These are phyloP conservation scores for Fragaria nilgerrensis DNA, from an alignment of 306 rosid genomes.

Conservation along the genomic window DNA sequence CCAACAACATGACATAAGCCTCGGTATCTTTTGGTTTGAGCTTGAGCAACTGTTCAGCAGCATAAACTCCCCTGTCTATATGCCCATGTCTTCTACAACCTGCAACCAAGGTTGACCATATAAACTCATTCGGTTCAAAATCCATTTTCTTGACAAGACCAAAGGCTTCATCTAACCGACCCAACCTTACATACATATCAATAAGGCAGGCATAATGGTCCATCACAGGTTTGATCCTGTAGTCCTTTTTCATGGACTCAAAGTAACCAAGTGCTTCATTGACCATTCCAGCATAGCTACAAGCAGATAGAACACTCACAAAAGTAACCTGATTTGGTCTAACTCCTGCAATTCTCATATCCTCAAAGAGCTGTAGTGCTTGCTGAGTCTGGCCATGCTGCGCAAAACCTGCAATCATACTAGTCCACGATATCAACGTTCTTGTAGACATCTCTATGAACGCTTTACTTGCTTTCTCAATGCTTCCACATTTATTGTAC, in stretches of 20 bases:
- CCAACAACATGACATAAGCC: conserved; percentile 54
- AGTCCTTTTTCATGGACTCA: conserved; percentile 70
- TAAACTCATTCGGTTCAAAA: conserved; percentile 62
- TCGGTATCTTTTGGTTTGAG: conserved; percentile 64
- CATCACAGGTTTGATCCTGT: conserved; percentile 79
- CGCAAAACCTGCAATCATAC: conserved; percentile 77
- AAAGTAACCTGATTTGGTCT: conserved; percentile 75
- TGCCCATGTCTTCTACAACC: conserved; percentile 78
- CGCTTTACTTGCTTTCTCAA: conserved; percentile 76
- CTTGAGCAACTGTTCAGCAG: conserved; percentile 70
- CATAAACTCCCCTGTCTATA: conserved; percentile 56
- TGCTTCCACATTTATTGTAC: conserved; percentile 87
- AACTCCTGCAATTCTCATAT: conserved; percentile 72
- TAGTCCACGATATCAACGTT: conserved; percentile 89
- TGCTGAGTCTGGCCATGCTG: conserved; percentile 73
- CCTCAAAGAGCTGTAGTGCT: conserved; percentile 76
- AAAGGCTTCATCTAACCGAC: conserved; percentile 69
- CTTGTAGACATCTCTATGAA: conserved; percentile 82
- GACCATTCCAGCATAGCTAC: conserved; percentile 76
- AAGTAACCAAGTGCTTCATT: conserved; percentile 67
- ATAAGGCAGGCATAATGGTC: conserved; percentile 76
- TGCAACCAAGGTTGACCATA: conserved; percentile 66
- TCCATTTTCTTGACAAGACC: conserved; percentile 56
- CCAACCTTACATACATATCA: conserved; percentile 72
- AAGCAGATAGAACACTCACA: conserved; percentile 86